phyloP scores from a whole-genome alignment of 495 filamentous ascomycete genomes.

The Daldinia loculata region DNA sequence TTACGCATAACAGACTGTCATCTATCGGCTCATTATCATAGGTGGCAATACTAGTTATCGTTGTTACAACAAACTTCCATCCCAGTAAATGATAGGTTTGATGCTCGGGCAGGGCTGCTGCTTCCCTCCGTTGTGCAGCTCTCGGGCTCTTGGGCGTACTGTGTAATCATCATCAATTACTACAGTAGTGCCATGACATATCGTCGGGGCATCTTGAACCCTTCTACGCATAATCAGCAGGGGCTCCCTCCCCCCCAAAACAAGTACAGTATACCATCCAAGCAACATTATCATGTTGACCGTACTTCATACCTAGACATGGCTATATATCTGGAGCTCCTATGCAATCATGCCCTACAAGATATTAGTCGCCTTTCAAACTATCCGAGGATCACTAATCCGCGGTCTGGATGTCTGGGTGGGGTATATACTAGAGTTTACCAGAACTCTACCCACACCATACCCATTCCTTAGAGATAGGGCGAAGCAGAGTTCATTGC shows the following conservation, averaged over 20 bases:
- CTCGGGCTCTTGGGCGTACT: not conserved
- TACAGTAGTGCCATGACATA: slow-evolving; percentile 1
- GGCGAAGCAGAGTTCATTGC: not conserved
- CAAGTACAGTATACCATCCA: not conserved
- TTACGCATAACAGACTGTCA: slow-evolving; percentile 1
- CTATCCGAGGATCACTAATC: not conserved
- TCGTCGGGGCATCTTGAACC: not conserved
- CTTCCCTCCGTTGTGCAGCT: not conserved
- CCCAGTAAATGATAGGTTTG: not conserved
- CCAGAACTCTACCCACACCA: not conserved
- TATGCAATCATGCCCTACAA: not conserved
- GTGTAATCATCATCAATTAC: not conserved
- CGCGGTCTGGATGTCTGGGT: too few species aligned
- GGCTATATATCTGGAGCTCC: not conserved
- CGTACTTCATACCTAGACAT: not conserved
- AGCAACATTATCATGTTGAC: not conserved
- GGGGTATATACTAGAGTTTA: not conserved
- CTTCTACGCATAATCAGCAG: not conserved
- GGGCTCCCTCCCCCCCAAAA: not conserved
- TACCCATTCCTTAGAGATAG: not conserved
- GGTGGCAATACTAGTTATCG: slow-evolving; percentile 3
- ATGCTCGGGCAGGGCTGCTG: not conserved
- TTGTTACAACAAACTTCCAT: not conserved
- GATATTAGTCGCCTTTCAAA: not conserved
- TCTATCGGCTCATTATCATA: not conserved